These are phyloP conservation scores for Fusarium humuli DNA, from an alignment of 2,329 filamentous ascomycete species.

Conservation along the genomic window DNA sequence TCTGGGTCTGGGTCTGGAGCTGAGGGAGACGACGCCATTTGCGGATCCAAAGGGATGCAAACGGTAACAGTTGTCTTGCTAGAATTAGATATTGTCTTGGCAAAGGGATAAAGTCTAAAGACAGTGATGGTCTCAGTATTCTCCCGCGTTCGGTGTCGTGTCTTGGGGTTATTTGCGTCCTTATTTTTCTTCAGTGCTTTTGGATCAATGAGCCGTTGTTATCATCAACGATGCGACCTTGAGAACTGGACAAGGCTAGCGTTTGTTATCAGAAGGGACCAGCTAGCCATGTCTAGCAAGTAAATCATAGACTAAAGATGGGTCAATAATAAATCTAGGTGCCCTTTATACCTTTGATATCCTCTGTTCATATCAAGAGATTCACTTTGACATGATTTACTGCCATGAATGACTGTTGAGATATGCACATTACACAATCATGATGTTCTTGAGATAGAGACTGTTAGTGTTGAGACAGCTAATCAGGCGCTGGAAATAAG, in stretches of 20 bases:
- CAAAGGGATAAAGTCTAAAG: neutral
- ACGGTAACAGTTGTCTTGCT: neutral
- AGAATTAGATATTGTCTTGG: neutral
- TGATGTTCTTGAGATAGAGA: neutral
- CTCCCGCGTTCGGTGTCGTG: neutral
- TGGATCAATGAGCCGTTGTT: neutral
- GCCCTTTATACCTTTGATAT: too few relatives aligned
- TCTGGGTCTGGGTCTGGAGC: neutral
- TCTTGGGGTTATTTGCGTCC: neutral
- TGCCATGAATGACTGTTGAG: neutral
- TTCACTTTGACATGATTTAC: neutral
- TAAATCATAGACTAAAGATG: accelerated
- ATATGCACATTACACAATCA: neutral
- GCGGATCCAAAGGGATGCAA: neutral
- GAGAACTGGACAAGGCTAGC: neutral
- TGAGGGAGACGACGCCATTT: constrained; percentile 15
- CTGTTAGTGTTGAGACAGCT: neutral
- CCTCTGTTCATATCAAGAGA: neutral
- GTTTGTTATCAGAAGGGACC: neutral
- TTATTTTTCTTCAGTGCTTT: neutral
- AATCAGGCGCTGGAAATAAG: neutral
- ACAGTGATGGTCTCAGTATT: neutral
- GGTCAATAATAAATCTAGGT: accelerated
- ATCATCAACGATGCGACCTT: neutral
- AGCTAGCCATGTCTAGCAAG: neutral